Percentiles rank a stretch among this genome's conserved stretches.
Evolutionary conservation across 345 rosid genomes (phyloP).

Genomic region (Odontarrhena argentea): DNA sequence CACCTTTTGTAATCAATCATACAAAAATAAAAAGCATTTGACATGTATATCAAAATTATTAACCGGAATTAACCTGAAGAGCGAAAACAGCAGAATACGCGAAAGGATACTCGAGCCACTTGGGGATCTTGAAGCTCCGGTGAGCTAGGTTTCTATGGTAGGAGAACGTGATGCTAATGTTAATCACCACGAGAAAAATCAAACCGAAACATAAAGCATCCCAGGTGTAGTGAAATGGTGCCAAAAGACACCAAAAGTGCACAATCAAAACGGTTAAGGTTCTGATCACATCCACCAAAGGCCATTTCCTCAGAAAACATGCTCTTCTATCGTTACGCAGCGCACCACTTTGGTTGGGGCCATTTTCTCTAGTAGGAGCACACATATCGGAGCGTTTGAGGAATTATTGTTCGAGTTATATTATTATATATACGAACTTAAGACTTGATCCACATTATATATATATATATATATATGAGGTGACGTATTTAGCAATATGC

Average conservation of each 20-base stretch:
- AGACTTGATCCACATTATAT: too few relatives aligned
- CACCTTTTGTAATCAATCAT: background rate
- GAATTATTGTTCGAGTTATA: too few relatives aligned
- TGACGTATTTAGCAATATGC: too few relatives aligned
- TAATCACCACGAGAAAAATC: conserved; percentile 48
- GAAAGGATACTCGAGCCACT: conserved; percentile 76
- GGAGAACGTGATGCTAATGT: conserved; percentile 67
- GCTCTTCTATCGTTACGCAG: conserved; percentile 38
- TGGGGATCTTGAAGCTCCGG: conserved; percentile 73
- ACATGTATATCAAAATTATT: too few relatives aligned
- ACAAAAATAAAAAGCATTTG: background rate
- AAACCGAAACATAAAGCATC: conserved; percentile 63
- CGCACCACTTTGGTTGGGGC: conserved; percentile 26
- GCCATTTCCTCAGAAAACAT: conserved; percentile 45
- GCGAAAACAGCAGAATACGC: conserved; percentile 77
- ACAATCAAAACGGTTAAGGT: conserved; percentile 48
- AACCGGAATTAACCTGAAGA: conserved; percentile 55
- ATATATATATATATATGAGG: too few relatives aligned
- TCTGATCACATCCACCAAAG: conserved; percentile 49
- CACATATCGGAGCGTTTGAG: too few relatives aligned
- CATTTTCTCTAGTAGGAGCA: conserved; percentile 10
- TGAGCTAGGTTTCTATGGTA: conserved; percentile 73
- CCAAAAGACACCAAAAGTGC: conserved; percentile 64
- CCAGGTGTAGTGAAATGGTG: conserved; percentile 72
- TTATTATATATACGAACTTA: too few relatives aligned